phyloP scores from a whole-genome alignment of 2,329 filamentous ascomycete genomes.

The Seiridium cupressi region DNA sequence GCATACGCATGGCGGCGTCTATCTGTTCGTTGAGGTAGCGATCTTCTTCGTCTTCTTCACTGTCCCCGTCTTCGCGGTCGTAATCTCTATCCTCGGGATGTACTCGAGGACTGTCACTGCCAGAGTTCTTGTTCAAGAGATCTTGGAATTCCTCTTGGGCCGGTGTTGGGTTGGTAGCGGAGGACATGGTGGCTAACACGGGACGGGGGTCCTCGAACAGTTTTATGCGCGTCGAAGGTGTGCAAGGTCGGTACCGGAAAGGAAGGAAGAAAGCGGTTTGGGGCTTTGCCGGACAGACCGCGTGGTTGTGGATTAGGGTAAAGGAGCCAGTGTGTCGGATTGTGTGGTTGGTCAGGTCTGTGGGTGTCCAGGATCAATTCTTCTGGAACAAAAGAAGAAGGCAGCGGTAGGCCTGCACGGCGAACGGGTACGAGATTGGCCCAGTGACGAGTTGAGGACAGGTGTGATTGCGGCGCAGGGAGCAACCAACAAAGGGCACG shows the following conservation, averaged over 20 bases:
- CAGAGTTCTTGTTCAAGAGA: slow-evolving; percentile 57
- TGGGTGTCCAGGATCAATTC: slow-evolving; percentile 3
- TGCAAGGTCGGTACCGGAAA: neutral
- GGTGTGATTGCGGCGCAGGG: neutral
- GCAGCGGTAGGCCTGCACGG: slow-evolving; percentile 4
- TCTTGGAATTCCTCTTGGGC: slow-evolving; percentile 67
- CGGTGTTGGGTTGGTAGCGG: slow-evolving; percentile 43
- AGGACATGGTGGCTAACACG: slow-evolving; percentile 44
- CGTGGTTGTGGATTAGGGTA: neutral
- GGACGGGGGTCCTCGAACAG: slow-evolving; percentile 16
- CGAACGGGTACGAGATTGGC: neutral
- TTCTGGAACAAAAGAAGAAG: slow-evolving; percentile 8
- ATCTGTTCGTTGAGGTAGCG: slow-evolving; percentile 51
- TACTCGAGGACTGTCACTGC: slow-evolving; percentile 32
- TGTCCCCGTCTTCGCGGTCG: slow-evolving; percentile 38
- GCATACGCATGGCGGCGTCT: slow-evolving; percentile 65
- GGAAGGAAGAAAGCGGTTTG: neutral
- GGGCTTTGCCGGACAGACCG: slow-evolving; percentile 7
- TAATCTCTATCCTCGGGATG: slow-evolving; percentile 62
- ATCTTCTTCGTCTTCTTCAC: slow-evolving; percentile 56
- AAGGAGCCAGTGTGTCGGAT: slow-evolving; percentile 6
- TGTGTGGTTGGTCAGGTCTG: neutral
- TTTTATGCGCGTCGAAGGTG: slow-evolving; percentile 8
- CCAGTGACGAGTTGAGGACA: neutral
- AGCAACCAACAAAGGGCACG: neutral